Evolutionary conservation across 805 yeast species (phyloP), one percentile per base, ranked within the genome.

Genomic region (Priceomyces medius): DNA sequence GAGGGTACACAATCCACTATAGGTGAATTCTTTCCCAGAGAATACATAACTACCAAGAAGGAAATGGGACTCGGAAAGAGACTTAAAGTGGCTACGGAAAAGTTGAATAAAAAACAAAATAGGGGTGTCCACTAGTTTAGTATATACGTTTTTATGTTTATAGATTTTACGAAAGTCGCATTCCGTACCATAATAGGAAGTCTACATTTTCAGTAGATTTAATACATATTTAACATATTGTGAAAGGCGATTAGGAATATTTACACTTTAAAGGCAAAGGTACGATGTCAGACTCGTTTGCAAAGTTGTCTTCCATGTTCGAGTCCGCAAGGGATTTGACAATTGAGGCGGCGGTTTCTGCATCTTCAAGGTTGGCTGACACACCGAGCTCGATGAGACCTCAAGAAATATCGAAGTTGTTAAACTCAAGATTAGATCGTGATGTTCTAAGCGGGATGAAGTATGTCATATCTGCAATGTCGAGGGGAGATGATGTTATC

Each of bases 261-360:
- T n/a, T n/a, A n/a, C n/a, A 23, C 16, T 16, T 9, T 23, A 28
- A 17, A 35, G 16, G 31, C 28, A 24, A 18, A 23, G 4, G n/a
- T 26, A 19, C 20, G 13, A 68, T 69, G 74, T 51, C 68, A 21
- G 74, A 67, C 33, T 77, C 88, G 3, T 65, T 84, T 31, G 68
- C 81, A 8, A 75, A 77, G 45, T 67, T 87, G 51, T 74, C 89
- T 17, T 79, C 86, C 12, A 80, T 87, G 63, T 68, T 88, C 41
- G 95, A 86, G 63, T 79, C 88, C 19, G 95, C 95, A 1, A 76
- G 80, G 48, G 89, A 82, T 48, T 61, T 87, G 51, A 85, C 95
- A 3, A 70, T 85, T 37, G 93, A 85, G 50, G 95, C 95, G 1
- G 93, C 95, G 1, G 84, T 82, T 1, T 79, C 86, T 8, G 93